Conservation (phyloP, 73 alveolate species). For the Urostyla sp. region DNA sequence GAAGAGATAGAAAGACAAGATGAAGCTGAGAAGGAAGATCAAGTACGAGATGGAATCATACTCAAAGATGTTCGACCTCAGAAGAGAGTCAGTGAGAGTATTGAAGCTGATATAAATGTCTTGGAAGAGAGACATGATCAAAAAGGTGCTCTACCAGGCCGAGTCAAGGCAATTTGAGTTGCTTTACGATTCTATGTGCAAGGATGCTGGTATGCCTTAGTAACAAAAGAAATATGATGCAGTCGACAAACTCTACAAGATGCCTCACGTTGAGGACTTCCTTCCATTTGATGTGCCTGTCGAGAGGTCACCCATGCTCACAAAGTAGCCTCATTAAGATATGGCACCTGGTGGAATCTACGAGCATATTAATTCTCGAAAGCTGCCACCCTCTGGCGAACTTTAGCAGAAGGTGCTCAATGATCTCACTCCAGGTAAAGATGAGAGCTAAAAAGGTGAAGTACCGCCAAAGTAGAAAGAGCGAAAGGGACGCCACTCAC, state of each 20-base stretch:
- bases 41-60: slow-evolving; percentile 48
- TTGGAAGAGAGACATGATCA: slow-evolving; percentile 16
- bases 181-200: neutral
- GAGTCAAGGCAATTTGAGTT: neutral
- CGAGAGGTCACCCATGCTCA: neutral
- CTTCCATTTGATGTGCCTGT: neutral
- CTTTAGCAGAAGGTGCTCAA: no score
- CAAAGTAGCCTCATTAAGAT: no score
- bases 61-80: slow-evolving; percentile 26
- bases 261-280: neutral
- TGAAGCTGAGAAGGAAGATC: slow-evolving; percentile 45
- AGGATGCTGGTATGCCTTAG: slow-evolving; percentile 15
- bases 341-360: no score
- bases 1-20: slow-evolving; percentile 29
- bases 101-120: neutral
- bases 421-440: no score
- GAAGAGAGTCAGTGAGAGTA: slow-evolving; percentile 2
- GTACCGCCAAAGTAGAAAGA: no score
- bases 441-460: no score
- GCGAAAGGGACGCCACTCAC: no score
- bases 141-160: neutral
- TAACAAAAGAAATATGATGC: neutral
- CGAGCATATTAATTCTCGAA: no score
- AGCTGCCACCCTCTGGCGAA: no score
- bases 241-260: neutral